Evolutionary conservation across 176 grass and related monocot genomes (phyloP), one percentile per base, ranked within the genome.

Genomic region (Raddia distichophylla): DNA sequence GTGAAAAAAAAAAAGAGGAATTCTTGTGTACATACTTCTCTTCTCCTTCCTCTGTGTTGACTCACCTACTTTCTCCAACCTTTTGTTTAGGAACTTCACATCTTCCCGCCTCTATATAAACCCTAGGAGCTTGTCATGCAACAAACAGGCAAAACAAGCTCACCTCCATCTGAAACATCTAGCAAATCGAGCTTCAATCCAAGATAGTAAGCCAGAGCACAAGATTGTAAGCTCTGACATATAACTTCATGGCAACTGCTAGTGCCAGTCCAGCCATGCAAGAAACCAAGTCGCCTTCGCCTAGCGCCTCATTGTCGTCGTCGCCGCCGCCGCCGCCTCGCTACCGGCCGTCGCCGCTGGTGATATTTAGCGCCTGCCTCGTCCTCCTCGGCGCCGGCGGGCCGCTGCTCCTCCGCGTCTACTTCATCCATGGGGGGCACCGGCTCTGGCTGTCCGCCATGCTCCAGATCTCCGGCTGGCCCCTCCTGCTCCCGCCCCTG

Each of bases 381-480:
- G 77, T 97, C 60, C 76, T 93, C 11, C 13, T 91, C 51, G 94
- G 94, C 73, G 87, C 80, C 50, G 81, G 83, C 2, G 91, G 83
- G 0, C 65, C 77, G 34, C 91, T 97, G 27, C 88, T 97, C 69
- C 78, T 87, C 49, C 94, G 94, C 2, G 79, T 93, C 50, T 97
- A 97, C 88, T 97, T 93, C 74, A 76, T 85, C 14, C 78, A 89
- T 47, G 91, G 91, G 3, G 91, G 94, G 5, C 47, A 60, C 33
- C 71, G 89, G 53, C 58, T 91, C n/a, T 97, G 81, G 78, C 89
- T 97, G 2, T 86, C 91, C 55, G 61, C 86, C 64, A 44, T 85
- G 34, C 12, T 97, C 3, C 91, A 93, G 72, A 7, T 93, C 47
- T 81, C 75, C 40, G 91, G 86, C 7, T 97, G 89, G 89, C 94